Base-by-base conservation (phyloP, 352 stramenopile species). In the Blastocystis hominis region DNA sequence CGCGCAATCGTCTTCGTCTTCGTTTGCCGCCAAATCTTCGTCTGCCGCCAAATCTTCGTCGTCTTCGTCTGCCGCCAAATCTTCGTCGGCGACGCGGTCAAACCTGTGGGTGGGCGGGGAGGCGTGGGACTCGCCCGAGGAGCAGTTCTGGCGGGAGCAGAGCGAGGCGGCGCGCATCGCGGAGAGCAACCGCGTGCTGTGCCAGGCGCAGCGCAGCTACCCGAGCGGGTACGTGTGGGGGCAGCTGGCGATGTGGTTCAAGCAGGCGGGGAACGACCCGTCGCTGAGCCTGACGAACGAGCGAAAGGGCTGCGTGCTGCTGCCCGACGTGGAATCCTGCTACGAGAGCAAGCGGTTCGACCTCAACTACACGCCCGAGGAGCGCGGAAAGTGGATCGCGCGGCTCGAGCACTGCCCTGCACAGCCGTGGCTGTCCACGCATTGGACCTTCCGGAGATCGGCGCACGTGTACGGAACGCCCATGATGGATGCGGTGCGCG, bases 171-270 rank as follows among this genome's bases (percentile, higher is more conserved):
- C 54, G 62, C 56, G 34, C 0, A 59, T 78, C 38, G 34, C 47
- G 20, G 66, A 87, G 53, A 30, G 46, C 4, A 78, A 77, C 38
- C 42, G 66, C 24, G 63, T 87, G 17, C n/a, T 87, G 1, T 47
- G n/a, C n/a, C 42, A 47, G 34, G 10, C 44, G 7, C 36, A 63
- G 30, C 91, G 91, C 36, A 90, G 72, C 20, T 91, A 91, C 59
- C 40, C 70, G 17, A 61, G n/a, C 46, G 50, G 34, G 3, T 91
- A 89, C 47, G 42, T 91, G 50, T 91, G 89, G 89, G 89, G 80
- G 9, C 89, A 91, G 75, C 40, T 90, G 46, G 46, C 56, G 15
- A 64, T 62, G 20, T 91, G 89, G 89, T 90, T 84, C 47, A 89
- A 90, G 42, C 89, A 91, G 63, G 90, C 89, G 15, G 66, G 89